A percentile compares a stretch with the other conserved stretches of the same genome.
Evolutionary conservation across 2,329 filamentous ascomycete genomes (phyloP).

Genomic region (Trichoderma afroharzianum): DNA sequence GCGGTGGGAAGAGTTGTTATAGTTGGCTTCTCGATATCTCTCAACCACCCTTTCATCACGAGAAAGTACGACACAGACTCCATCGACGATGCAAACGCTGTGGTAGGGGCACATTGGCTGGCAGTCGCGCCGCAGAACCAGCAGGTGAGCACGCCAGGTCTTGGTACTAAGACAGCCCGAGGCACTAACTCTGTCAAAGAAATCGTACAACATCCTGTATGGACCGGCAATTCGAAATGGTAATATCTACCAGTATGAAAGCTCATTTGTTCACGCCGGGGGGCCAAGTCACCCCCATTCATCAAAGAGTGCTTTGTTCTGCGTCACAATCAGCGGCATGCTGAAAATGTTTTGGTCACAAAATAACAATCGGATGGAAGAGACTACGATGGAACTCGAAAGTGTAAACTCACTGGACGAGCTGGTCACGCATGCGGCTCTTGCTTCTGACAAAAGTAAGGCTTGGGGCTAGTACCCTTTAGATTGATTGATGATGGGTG

Average conservation of each 20-base stretch:
- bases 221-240: constrained; percentile 62
- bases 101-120: constrained; percentile 88
- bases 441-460: constrained; percentile 71
- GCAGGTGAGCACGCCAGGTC: constrained; percentile 28
- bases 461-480: no score
- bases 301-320: constrained; percentile 69
- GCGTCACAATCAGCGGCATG: constrained; percentile 69
- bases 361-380: constrained; percentile 66
- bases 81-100: constrained; percentile 68
- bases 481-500: background rate
- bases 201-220: constrained; percentile 45
- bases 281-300: constrained; percentile 71
- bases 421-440: constrained; percentile 73
- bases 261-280: constrained; percentile 59
- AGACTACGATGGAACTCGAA: constrained; percentile 70
- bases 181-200: constrained; percentile 27
- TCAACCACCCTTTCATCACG: constrained; percentile 67
- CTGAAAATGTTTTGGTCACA: constrained; percentile 77
- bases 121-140: constrained; percentile 49
- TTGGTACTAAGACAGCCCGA: background rate
- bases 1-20: constrained; percentile 73
- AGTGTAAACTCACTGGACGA: constrained; percentile 69
- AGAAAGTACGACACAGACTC: constrained; percentile 64
- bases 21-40: constrained; percentile 63
- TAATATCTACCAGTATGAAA: constrained; percentile 66